phyloP scores from a whole-genome alignment of 1,284 basidiomycete species.

The Peniophora sp. region DNA sequence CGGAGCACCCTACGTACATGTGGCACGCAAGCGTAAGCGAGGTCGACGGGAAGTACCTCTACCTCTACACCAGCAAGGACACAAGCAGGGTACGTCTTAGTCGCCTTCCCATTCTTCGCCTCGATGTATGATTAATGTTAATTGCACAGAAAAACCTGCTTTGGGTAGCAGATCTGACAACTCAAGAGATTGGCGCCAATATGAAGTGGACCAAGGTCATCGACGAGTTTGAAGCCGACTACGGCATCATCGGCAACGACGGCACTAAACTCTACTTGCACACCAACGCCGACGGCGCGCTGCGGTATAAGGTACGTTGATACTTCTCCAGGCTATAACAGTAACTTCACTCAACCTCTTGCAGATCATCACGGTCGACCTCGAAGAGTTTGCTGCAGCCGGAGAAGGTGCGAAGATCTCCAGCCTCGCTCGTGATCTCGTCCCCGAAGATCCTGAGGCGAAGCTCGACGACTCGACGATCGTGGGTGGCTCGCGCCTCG shows the following conservation, averaged over 20 bases:
- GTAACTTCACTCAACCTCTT: too few species aligned
- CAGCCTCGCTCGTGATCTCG: constrained; percentile 48
- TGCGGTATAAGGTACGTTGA: constrained; percentile 40
- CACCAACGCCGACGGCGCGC: constrained; percentile 56
- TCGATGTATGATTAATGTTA: constrained; percentile 1
- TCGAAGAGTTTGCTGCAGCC: constrained; percentile 29
- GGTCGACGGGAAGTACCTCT: constrained; percentile 57
- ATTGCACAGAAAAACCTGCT: constrained; percentile 55
- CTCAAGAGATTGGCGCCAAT: constrained; percentile 49
- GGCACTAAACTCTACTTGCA: constrained; percentile 57
- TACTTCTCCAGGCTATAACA: too few species aligned
- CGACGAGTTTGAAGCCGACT: constrained; percentile 56
- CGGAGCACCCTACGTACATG: constrained; percentile 60
- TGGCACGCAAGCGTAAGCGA: constrained; percentile 50
- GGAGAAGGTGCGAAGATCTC: constrained; percentile 14
- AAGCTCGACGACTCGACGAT: constrained; percentile 44
- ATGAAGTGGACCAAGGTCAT: constrained; percentile 68
- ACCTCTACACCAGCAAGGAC: constrained; percentile 51
- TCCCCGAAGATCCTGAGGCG: constrained; percentile 67
- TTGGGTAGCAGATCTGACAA: constrained; percentile 63
- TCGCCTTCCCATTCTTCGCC: neutral
- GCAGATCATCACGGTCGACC: constrained; percentile 52
- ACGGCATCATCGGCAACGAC: constrained; percentile 61
- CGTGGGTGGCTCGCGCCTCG: constrained; percentile 53
- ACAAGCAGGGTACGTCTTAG: constrained; percentile 47